These are phyloP conservation scores for Coemansia sp. DNA, from an alignment of 192 early-diverging fungal species.

Conservation along the genomic window DNA sequence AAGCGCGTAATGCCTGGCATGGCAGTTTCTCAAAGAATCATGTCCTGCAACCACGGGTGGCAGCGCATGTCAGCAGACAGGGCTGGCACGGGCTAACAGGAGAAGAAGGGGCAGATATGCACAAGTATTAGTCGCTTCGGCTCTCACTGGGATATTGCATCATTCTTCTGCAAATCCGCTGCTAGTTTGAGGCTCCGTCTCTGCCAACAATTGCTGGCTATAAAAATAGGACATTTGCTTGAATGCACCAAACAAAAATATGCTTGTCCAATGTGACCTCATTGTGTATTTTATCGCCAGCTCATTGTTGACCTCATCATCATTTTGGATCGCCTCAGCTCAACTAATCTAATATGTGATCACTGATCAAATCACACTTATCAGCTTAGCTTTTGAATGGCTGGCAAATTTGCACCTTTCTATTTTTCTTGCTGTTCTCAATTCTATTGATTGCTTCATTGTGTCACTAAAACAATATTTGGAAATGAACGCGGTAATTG, in stretches of 20 bases:
- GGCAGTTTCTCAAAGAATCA: neutral
- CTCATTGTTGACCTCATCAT: too few relatives aligned
- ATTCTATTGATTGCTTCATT: neutral
- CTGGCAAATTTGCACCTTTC: neutral
- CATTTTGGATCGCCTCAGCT: neutral
- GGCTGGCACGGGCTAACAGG: too few relatives aligned
- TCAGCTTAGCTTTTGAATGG: neutral
- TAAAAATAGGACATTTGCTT: neutral
- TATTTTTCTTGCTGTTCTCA: neutral
- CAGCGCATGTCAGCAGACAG: too few relatives aligned
- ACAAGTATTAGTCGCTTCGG: neutral
- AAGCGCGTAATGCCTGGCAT: too few relatives aligned
- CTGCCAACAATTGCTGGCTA: neutral
- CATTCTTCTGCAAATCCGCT: neutral
- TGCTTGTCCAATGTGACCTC: neutral
- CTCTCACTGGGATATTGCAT: neutral
- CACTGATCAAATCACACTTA: slow-evolving; percentile 9
- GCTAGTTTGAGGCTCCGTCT: neutral
- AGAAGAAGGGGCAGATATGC: neutral
- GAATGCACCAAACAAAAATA: neutral
- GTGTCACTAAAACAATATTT: neutral
- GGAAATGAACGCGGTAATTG: slow-evolving; percentile 43
- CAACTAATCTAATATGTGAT: neutral
- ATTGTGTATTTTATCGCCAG: neutral
- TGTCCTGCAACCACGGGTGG: neutral